Conservation (phyloP, 2,329 filamentous ascomycete genomes). For the Sporothrix luriei region DNA sequence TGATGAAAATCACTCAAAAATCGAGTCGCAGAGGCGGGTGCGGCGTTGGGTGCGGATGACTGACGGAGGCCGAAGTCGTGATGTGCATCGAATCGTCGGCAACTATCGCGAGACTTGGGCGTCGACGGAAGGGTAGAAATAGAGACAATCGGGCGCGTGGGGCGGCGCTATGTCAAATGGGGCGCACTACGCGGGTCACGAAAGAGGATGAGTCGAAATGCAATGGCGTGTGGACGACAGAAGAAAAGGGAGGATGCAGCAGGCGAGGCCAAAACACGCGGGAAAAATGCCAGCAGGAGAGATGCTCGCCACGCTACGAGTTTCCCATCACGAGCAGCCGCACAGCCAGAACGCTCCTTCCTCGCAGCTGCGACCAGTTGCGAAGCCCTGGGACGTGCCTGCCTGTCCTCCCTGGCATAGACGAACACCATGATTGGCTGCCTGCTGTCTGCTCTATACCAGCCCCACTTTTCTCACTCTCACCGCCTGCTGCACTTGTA, state of each 20-base stretch:
- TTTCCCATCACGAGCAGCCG: slow-evolving; percentile 29
- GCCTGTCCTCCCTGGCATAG: neutral
- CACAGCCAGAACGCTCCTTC: slow-evolving; percentile 5
- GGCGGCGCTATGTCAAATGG: neutral
- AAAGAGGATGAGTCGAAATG: neutral
- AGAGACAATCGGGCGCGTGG: neutral
- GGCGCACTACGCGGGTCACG: neutral
- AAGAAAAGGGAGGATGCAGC: slow-evolving; percentile 27
- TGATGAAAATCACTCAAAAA: neutral
- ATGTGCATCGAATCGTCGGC: slow-evolving; percentile 19
- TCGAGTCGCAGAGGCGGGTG: neutral
- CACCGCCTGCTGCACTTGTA: slow-evolving; percentile 1
- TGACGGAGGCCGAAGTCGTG: neutral
- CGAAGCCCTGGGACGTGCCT: slow-evolving; percentile 1
- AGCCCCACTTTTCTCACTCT: slow-evolving; percentile 3
- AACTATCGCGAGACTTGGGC: slow-evolving; percentile 5
- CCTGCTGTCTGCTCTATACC: neutral
- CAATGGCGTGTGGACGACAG: neutral
- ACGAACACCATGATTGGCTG: neutral
- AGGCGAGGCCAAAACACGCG: slow-evolving; percentile 28
- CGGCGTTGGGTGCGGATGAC: neutral
- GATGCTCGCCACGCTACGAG: slow-evolving; percentile 31
- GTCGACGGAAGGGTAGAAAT: neutral
- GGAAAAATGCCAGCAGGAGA: slow-evolving; percentile 23
- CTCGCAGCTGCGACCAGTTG: neutral